These are phyloP conservation scores for Zygnema circumcarinatum DNA, from an alignment of 139 green algal species.

Conservation along the genomic window DNA sequence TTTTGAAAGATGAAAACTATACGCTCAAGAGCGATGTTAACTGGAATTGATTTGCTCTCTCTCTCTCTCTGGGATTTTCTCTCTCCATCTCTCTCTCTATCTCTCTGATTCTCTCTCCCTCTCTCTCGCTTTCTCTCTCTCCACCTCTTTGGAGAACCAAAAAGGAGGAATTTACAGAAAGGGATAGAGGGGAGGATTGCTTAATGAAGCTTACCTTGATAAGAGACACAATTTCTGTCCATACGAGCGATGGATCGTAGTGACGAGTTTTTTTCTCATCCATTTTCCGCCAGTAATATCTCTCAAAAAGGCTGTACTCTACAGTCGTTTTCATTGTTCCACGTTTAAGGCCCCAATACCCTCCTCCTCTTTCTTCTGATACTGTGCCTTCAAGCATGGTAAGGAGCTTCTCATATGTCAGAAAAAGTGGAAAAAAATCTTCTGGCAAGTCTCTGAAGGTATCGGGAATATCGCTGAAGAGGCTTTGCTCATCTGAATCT, in stretches of 20 bases:
- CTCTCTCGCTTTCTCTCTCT: too few species aligned
- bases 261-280: not conserved
- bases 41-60: too few species aligned
- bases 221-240: constrained; percentile 76
- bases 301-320: constrained; percentile 10
- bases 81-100: too few species aligned
- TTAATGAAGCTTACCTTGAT: constrained; percentile 73
- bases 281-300: constrained; percentile 40
- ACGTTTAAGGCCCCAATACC: not conserved
- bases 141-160: too few species aligned
- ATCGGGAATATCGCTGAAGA: constrained; percentile 39
- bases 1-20: too few species aligned
- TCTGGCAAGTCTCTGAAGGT: constrained; percentile 10
- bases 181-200: not conserved
- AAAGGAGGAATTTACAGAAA: not conserved
- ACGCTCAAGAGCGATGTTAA: too few species aligned
- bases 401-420: constrained; percentile 70
- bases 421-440: constrained; percentile 77
- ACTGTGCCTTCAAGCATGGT: constrained; percentile 68
- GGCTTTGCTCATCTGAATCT: constrained; percentile 3
- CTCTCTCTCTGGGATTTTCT: too few species aligned
- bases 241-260: constrained; percentile 58
- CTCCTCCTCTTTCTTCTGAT: not conserved
- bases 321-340: constrained; percentile 27
- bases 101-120: too few species aligned